Percentiles rank a stretch among this genome's conserved stretches.
phyloP scores from a whole-genome alignment of 192 early-diverging fungal species.

The Coemansia sp. region DNA sequence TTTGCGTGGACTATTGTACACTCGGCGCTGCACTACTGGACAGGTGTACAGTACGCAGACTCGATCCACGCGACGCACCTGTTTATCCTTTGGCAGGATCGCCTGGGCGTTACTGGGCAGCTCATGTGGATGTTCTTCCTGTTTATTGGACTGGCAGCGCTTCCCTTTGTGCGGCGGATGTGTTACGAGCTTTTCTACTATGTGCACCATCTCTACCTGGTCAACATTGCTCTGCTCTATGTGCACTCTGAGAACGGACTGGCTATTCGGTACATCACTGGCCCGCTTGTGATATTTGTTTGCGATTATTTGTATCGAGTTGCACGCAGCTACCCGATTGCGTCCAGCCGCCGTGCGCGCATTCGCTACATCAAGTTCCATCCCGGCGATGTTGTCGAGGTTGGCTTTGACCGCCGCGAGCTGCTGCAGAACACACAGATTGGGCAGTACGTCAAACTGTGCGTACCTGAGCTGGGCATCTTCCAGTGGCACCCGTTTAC shows the following conservation, averaged over 20 bases:
- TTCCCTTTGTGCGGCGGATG: conserved; percentile 55
- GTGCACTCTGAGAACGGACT: conserved; percentile 69
- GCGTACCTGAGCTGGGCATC: conserved; percentile 69
- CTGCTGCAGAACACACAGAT: conserved; percentile 52
- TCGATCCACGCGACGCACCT: conserved; percentile 22
- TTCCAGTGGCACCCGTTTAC: conserved; percentile 86
- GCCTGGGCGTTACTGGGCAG: conserved; percentile 67
- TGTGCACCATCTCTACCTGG: conserved; percentile 75
- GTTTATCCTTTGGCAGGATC: conserved; percentile 45
- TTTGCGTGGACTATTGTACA: conserved; percentile 69
- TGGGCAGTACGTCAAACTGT: conserved; percentile 79
- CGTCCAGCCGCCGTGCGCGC: conserved; percentile 43
- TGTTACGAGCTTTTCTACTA: conserved; percentile 83
- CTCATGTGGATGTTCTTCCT: conserved; percentile 69
- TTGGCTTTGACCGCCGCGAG: conserved; percentile 65
- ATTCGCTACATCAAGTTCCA: conserved; percentile 75
- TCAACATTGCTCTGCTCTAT: conserved; percentile 70
- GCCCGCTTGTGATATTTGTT: conserved; percentile 54
- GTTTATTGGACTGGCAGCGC: conserved; percentile 63
- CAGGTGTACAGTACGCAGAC: conserved; percentile 37
- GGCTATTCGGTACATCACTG: conserved; percentile 39
- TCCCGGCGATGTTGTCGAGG: conserved; percentile 70
- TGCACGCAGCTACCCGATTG: conserved; percentile 58
- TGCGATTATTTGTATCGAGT: conserved; percentile 61
- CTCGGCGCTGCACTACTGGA: conserved; percentile 54